A percentile compares a stretch with the other conserved stretches of the same genome.
phyloP scores from a whole-genome alignment of 75 land plant genomes.

The Ceratopteris richardii region DNA sequence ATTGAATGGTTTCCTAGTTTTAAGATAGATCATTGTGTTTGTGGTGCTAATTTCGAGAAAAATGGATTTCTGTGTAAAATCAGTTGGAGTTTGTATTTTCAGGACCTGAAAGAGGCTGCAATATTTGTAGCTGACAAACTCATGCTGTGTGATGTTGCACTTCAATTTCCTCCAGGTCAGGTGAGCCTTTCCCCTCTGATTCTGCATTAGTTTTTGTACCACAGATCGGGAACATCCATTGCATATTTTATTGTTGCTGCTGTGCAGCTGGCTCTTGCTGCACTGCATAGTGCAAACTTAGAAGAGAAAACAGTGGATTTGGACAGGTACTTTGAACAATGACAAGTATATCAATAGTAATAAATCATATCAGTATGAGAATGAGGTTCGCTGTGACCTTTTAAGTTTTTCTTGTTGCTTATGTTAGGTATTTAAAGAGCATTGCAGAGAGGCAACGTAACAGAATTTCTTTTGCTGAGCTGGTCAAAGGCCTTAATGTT shows the following conservation, averaged over 20 bases:
- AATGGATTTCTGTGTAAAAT: not conserved
- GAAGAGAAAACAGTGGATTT: conserved; percentile 54
- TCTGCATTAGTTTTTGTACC: not conserved
- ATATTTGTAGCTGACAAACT: conserved; percentile 48
- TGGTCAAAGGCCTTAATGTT: conserved; percentile 34
- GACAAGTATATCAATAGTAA: not conserved
- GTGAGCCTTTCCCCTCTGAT: conserved; percentile 24
- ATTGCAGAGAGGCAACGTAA: conserved; percentile 48
- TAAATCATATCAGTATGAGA: too few species aligned
- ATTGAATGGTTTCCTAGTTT: too few species aligned
- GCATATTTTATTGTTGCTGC: not conserved
- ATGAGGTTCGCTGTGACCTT: not conserved
- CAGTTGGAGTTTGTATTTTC: conserved; percentile 4
- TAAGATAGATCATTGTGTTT: not conserved
- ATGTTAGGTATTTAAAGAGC: conserved; percentile 58
- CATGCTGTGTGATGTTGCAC: conserved; percentile 95
- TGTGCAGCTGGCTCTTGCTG: conserved; percentile 90
- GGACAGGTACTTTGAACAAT: conserved; percentile 50
- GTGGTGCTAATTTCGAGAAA: not conserved
- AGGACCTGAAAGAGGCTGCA: conserved; percentile 58
- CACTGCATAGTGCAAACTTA: conserved; percentile 60
- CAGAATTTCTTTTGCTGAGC: conserved; percentile 39
- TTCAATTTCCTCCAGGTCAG: conserved; percentile 94
- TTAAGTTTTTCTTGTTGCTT: not conserved
- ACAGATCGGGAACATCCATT: not conserved